Conservation (phyloP, 352 stramenopile genomes). For the Phytophthora boehmeriae region DNA sequence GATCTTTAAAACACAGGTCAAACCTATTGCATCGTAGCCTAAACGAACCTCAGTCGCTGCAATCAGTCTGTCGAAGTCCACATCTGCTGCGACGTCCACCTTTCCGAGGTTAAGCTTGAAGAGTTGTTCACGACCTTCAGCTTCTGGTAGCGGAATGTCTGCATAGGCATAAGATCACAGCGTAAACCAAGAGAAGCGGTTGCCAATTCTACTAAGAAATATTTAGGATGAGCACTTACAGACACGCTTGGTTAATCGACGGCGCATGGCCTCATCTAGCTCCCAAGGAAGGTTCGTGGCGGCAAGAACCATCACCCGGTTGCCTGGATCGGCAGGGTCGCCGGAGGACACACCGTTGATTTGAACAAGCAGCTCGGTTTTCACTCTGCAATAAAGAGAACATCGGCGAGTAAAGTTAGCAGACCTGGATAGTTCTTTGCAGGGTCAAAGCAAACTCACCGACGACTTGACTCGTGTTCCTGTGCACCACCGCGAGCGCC, state of each 20-base stretch:
- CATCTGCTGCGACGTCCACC: slow-evolving; percentile 84
- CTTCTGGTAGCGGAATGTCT: slow-evolving; percentile 66
- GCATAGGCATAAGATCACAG: too few species aligned
- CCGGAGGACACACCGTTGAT: slow-evolving; percentile 93
- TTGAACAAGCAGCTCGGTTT: slow-evolving; percentile 98
- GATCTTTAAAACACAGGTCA: neutral
- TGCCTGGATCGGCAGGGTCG: slow-evolving; percentile 44
- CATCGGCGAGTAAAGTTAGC: neutral
- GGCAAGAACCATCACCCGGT: slow-evolving; percentile 91
- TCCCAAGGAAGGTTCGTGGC: slow-evolving; percentile 97
- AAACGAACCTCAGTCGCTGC: slow-evolving; percentile 56
- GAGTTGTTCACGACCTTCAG: slow-evolving; percentile 59
- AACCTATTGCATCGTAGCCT: neutral
- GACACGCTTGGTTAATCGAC: slow-evolving; percentile 96
- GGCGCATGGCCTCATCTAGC: slow-evolving; percentile 94
- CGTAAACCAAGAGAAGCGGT: too few species aligned
- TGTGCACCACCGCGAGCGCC: slow-evolving; percentile 68
- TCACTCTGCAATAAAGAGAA: slow-evolving; percentile 71
- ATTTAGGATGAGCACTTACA: slow-evolving; percentile 37
- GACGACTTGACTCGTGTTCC: slow-evolving; percentile 82
- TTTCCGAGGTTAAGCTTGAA: slow-evolving; percentile 83
- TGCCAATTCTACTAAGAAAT: too few species aligned
- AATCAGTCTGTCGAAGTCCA: slow-evolving; percentile 81
- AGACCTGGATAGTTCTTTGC: neutral
- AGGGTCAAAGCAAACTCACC: slow-evolving; percentile 34